Percentiles rank a stretch among this genome's conserved stretches.
These are phyloP conservation scores for Trichoderma parareesei DNA, from an alignment of 495 filamentous ascomycete species.

Conservation along the genomic window DNA sequence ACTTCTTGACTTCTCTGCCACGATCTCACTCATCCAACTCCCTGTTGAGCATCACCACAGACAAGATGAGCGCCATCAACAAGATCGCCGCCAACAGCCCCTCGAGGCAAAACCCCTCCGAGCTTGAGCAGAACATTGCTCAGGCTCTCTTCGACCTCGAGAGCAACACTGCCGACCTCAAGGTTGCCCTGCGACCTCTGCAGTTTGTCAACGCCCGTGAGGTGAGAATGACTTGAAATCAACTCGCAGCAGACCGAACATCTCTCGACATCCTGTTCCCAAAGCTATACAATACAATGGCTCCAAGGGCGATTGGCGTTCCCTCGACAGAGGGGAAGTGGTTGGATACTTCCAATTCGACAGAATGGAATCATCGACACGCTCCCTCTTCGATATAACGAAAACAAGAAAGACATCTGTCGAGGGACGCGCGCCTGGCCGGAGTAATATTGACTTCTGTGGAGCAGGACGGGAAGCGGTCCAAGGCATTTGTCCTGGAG, in stretches of 20 bases:
- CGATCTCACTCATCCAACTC: conserved; percentile 10
- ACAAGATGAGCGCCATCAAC: conserved; percentile 57
- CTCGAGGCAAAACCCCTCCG: conserved; percentile 84
- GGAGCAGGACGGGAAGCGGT: conserved; percentile 67
- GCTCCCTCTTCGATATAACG: not conserved
- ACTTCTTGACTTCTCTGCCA: not conserved
- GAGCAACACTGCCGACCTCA: conserved; percentile 95
- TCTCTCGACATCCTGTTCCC: conserved; percentile 12
- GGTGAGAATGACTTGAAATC: conserved; percentile 57
- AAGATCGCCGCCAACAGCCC: conserved; percentile 97
- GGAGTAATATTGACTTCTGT: conserved; percentile 12
- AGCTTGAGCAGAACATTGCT: conserved; percentile 91
- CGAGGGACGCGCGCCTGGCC: conserved; percentile 11
- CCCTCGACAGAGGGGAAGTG: not conserved
- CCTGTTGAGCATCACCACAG: conserved; percentile 19
- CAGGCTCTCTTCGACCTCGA: conserved; percentile 95
- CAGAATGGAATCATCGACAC: conserved; percentile 4
- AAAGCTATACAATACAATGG: conserved; percentile 10
- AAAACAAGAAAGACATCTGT: not conserved
- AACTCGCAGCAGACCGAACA: not conserved
- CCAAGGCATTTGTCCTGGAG: conserved; percentile 50
- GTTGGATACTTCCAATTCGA: not conserved
- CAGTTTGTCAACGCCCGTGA: conserved; percentile 96
- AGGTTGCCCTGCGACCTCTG: conserved; percentile 82
- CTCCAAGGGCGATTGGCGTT: not conserved